Base-by-base conservation (phyloP, 208 protist genomes). In the Angomonas deanei region DNA sequence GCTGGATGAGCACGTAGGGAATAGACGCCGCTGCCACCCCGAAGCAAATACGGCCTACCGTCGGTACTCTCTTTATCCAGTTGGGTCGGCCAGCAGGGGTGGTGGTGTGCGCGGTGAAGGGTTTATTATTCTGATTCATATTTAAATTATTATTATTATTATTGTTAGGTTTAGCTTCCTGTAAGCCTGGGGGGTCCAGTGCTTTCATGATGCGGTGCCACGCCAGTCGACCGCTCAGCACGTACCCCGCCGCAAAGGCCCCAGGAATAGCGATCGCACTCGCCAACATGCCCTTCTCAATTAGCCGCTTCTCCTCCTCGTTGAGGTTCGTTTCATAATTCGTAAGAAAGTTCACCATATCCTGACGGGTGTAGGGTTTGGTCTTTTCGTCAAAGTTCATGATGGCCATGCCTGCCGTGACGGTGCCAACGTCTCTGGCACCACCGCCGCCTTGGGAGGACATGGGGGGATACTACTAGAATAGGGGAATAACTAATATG, bases 361-460 rank as follows among this genome's bases (percentile, higher is more conserved):
- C 86, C 10, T 68, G 52, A n/a, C 86, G 86, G 17, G 80, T 93
- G 69, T 91, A 91, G n/a, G 86, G 86, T 39, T 77, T 76, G 10
- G 86, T 93, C 59, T 90, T 89, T 38, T 88, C 66, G 34, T 93
- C 83, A 66, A 90, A 93, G 66, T 86, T 87, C 79, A 87, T 85
- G 62, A 93, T 73, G 21, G 82, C 83, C 86, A 93, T 93, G 38
- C 83, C 83, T 0, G 76, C 83, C 19, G 83, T 90, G n/a, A 93
- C 86, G n/a, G 83, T 90, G 49, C 86, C 86, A 26, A 93, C 68
- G 24, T 93, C 86, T 19, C 79, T 76, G 36, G 86, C 71, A 26
- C 86, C 86, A 56, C 86, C 86, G n/a, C 86, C 86, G 52, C 78
- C 78, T 19, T 69, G 64, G 30, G 60, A 19, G 54, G 32, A 42